Conservation (phyloP, 1,284 basidiomycete genomes). For the Melanopsichium pennsylvanicum region DNA sequence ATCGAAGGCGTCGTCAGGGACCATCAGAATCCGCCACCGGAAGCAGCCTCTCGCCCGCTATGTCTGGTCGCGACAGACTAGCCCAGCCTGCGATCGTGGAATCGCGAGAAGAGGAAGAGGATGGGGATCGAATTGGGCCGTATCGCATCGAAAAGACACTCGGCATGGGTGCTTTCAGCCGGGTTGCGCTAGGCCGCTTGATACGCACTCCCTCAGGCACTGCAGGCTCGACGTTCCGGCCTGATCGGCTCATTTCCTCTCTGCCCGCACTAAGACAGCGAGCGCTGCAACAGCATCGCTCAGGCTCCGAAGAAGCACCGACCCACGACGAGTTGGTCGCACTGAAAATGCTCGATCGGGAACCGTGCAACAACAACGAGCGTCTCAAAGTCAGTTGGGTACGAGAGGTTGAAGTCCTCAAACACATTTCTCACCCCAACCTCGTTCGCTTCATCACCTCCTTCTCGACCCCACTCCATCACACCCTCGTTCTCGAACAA, state of each 20-base stretch:
- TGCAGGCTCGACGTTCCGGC: neutral
- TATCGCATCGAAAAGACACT: slow-evolving; percentile 54
- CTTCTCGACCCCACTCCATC: slow-evolving; percentile 78
- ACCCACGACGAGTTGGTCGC: slow-evolving; percentile 72
- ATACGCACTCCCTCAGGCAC: neutral
- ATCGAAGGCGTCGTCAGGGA: slow-evolving; percentile 16
- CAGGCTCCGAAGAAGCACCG: neutral
- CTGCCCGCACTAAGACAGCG: slow-evolving; percentile 28
- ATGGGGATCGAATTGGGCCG: slow-evolving; percentile 45
- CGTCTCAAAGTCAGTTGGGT: slow-evolving; percentile 83
- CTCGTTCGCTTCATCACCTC: slow-evolving; percentile 79
- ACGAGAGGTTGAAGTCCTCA: slow-evolving; percentile 84
- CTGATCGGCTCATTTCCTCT: slow-evolving; percentile 26
- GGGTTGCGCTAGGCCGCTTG: slow-evolving; percentile 54
- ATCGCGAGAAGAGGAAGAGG: slow-evolving; percentile 51
- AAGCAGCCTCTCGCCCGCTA: slow-evolving; percentile 27
- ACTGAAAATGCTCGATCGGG: slow-evolving; percentile 81
- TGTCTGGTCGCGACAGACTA: neutral
- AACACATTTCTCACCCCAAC: slow-evolving; percentile 84
- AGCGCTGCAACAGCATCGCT: slow-evolving; percentile 8
- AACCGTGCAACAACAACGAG: slow-evolving; percentile 71
- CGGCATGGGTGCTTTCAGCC: slow-evolving; percentile 64
- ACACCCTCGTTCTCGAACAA: slow-evolving; percentile 82
- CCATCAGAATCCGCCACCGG: slow-evolving; percentile 24
- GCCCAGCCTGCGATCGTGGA: slow-evolving; percentile 13